Base-by-base conservation (phyloP, 768 basidiomycete species). In the Boletus fagicola region DNA sequence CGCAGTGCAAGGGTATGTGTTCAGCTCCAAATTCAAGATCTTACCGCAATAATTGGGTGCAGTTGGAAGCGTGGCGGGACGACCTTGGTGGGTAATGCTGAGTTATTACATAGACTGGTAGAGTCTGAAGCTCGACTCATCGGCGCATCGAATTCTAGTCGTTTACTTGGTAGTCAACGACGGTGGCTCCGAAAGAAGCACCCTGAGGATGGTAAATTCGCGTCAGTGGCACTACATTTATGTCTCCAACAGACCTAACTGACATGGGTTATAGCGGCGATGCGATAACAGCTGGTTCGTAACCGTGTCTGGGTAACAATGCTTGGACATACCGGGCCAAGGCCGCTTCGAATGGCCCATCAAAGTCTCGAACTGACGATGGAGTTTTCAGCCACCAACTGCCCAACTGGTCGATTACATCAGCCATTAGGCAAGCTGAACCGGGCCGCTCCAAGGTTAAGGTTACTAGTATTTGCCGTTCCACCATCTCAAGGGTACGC, bases 391-490 rank as follows among this genome's bases (percentile, higher is more conserved):
- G 42, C 42, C 42, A 43, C 43, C 15, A 13, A 26, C 35, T 35
- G 15, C 33, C 13, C 35, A 36, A n/a, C 24, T 22, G 36, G 4
- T 31, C 10, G 50, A 60, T 60, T 61, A 61, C 59, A 42, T 60
- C 59, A 61, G 48, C 43, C 1, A 5, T 33, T 13, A 20, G 7
- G 49, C 35, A 28, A 16, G 15, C 43, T 5, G 38, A 28, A 42
- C 39, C 57, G n/a, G n/a, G n/a, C 40, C 26, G 53, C 12, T 28
- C 11, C 33, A 24, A 45, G 50, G 50, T 49, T 49, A 60, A n/a
- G 49, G 56, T 51, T 51, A 24, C 13, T 10, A 1, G 6, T 20
- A 1, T 9, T 48, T 20, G 20, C 4, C 3, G 9, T 26, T 5
- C 49, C 42, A 30, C 18, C 26, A 20, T 31, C 28, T 3, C 5